A percentile compares a stretch with the other conserved stretches of the same genome.
These are phyloP conservation scores for Candida koratica DNA, from an alignment of 805 yeast species.

Conservation along the genomic window DNA sequence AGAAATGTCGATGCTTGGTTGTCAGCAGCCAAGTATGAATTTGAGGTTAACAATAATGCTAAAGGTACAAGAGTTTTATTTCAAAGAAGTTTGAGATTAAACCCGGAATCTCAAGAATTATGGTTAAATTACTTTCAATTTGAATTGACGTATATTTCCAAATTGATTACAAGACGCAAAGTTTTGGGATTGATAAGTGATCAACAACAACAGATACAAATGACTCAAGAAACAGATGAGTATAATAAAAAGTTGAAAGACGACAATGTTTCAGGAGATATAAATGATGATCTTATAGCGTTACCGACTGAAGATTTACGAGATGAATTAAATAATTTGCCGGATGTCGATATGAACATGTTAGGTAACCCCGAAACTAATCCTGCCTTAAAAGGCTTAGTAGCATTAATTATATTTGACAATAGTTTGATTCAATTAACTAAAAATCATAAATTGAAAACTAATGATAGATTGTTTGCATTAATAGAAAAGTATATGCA, in stretches of 20 bases:
- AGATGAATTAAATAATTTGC: conserved; percentile 64
- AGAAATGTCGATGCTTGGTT: conserved; percentile 88
- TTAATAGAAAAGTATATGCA: conserved; percentile 42
- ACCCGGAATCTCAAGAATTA: conserved; percentile 62
- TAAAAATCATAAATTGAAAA: conserved; percentile 2
- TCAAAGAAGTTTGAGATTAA: conserved; percentile 82
- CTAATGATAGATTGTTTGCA: conserved; percentile 33
- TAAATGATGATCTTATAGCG: conserved; percentile 38
- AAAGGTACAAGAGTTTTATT: conserved; percentile 82
- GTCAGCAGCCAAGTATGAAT: conserved; percentile 90
- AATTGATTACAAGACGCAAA: conserved; percentile 76
- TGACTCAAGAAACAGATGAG: conserved; percentile 40
- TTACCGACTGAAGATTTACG: conserved; percentile 56
- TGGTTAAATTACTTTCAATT: conserved; percentile 88
- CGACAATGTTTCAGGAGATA: conserved; percentile 21
- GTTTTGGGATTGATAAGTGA: conserved; percentile 76
- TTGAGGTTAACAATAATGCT: conserved; percentile 82
- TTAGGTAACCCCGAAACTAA: conserved; percentile 80
- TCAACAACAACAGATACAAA: conserved; percentile 55
- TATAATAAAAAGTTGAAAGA: conserved; percentile 28
- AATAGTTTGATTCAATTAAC: conserved; percentile 22
- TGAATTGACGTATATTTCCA: conserved; percentile 82
- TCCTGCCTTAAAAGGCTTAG: conserved; percentile 61
- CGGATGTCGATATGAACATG: conserved; percentile 83
- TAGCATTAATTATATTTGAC: conserved; percentile 41